Base-by-base conservation (phyloP, 2,329 filamentous ascomycete genomes). In the Fusarium nisikadoi region DNA sequence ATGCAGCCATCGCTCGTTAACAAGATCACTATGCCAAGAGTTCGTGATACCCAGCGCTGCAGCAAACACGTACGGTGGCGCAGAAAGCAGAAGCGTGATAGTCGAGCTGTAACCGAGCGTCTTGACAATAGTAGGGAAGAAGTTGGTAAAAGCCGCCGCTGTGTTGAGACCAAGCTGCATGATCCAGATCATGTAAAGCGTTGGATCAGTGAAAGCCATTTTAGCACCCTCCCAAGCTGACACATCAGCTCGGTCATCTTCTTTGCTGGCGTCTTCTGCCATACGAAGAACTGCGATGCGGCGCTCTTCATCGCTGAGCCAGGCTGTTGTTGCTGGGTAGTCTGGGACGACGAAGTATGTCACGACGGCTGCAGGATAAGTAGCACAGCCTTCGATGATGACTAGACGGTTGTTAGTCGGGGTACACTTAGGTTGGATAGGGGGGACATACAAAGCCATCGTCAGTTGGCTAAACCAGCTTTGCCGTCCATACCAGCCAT, bases 401-500 rank as follows among this genome's bases (percentile, higher is more conserved):
- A 67, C 62, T 66, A 10, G 4, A 25, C 3, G 2, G 2, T 9
- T 10, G 10, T 64, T n/a, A 49, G 38, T 35, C 6, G 3, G 6
- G 46, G 8, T 6, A 7, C 8, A 23, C n/a, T 0, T 19, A 12
- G 0, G 8, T 17, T 8, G 11, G 20, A 1, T 3, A 11, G 1
- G 0, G 17, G 0, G n/a, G n/a, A n/a, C 45, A 17, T 29, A 68
- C 65, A 68, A 3, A 80, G 72, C 78, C 78, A 79, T 17, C 90
- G 84, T 91, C 90, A 93, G 4, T 89, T 90, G 1, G 84, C 86
- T 4, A 91, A 79, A 0, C 90, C 91, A 87, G 80, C 81, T 1
- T 81, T 80, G 4, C 88, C 85, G 65, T 92, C 85, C 84, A 94
- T 87, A 54, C 91, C 88, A n/a, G 84, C 82, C 1, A 88, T 90